phyloP scores from a whole-genome alignment of 768 basidiomycete genomes.

The Agaricus sinodeliciosus region DNA sequence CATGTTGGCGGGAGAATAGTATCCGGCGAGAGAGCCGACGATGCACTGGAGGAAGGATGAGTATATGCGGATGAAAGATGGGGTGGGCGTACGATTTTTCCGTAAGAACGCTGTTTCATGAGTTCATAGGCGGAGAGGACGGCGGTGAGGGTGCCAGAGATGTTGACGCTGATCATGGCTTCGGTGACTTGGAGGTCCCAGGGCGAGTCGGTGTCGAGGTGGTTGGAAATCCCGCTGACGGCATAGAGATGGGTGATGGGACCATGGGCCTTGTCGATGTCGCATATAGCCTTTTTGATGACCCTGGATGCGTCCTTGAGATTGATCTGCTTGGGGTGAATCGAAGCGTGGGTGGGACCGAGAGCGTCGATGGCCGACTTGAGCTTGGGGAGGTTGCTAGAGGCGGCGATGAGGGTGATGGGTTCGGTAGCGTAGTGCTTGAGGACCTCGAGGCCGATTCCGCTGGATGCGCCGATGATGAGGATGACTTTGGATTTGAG shows the following conservation, averaged over 20 bases:
- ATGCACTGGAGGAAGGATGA: conserved; percentile 17
- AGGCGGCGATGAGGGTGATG: conserved; percentile 22
- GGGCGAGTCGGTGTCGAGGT: conserved; percentile 14
- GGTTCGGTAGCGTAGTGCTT: conserved; percentile 21
- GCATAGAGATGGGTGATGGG: conserved; percentile 27
- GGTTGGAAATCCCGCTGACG: conserved; percentile 20
- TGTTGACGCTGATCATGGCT: conserved; percentile 24
- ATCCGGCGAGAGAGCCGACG: conserved; percentile 21
- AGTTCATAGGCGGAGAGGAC: conserved; percentile 22
- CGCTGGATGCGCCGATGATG: conserved; percentile 2
- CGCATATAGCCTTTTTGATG: conserved; percentile 11
- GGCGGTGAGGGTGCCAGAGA: conserved; percentile 20
- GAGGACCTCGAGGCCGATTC: conserved; percentile 23
- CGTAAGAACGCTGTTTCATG: conserved; percentile 19
- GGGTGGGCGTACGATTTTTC: too few relatives aligned
- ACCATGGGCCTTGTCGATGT: conserved; percentile 21
- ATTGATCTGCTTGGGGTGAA: too few relatives aligned
- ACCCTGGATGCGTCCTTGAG: too few relatives aligned
- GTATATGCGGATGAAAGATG: too few relatives aligned
- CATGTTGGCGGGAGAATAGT: conserved; percentile 25
- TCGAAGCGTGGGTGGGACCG: not conserved
- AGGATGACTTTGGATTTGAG: too few relatives aligned
- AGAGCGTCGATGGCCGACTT: conserved; percentile 16
- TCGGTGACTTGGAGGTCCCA: conserved; percentile 19
- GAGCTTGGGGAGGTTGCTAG: conserved; percentile 13